Evolutionary conservation across 345 rosid genomes (phyloP).

Genomic region (Arabidopsis arenosa): DNA sequence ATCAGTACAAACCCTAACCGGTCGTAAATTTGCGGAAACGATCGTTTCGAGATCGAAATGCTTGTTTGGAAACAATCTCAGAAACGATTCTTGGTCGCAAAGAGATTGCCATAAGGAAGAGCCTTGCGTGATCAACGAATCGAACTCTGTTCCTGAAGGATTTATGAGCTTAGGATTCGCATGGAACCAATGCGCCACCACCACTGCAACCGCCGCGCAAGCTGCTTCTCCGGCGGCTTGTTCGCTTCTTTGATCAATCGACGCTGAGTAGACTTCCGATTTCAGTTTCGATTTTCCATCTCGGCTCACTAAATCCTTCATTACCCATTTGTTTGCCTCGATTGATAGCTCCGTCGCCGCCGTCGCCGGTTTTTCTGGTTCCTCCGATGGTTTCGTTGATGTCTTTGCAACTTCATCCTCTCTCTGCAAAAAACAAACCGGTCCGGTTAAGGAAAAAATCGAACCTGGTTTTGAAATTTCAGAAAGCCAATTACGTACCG

Average conservation of each 20-base stretch:
- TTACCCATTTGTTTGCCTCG: constrained; percentile 36
- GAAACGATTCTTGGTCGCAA: constrained; percentile 34
- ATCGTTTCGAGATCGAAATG: constrained; percentile 46
- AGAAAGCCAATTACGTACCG: background rate
- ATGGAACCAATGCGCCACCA: constrained; percentile 45
- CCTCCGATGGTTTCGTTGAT: constrained; percentile 23
- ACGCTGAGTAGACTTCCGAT: constrained; percentile 41
- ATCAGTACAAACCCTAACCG: constrained; percentile 41
- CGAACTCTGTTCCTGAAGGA: constrained; percentile 40
- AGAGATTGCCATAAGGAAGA: constrained; percentile 44
- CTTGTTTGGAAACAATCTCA: constrained; percentile 36
- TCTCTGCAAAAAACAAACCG: constrained; percentile 32
- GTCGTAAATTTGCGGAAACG: constrained; percentile 40
- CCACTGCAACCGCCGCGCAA: constrained; percentile 42
- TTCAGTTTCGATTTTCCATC: constrained; percentile 43
- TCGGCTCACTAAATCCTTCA: constrained; percentile 38
- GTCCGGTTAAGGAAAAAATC: background rate
- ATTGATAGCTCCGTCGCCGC: constrained; percentile 1
- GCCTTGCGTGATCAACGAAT: constrained; percentile 42
- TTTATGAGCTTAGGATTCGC: constrained; percentile 26
- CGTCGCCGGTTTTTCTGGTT: constrained; percentile 8
- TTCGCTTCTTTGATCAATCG: constrained; percentile 47
- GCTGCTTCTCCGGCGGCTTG: constrained; percentile 49
- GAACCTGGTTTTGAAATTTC: background rate
- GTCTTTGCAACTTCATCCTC: constrained; percentile 28